A percentile compares a stretch with the other conserved stretches of the same genome.
phyloP scores from a whole-genome alignment of 2,329 filamentous ascomycete species.

The Phaeoacremonium minimum region DNA sequence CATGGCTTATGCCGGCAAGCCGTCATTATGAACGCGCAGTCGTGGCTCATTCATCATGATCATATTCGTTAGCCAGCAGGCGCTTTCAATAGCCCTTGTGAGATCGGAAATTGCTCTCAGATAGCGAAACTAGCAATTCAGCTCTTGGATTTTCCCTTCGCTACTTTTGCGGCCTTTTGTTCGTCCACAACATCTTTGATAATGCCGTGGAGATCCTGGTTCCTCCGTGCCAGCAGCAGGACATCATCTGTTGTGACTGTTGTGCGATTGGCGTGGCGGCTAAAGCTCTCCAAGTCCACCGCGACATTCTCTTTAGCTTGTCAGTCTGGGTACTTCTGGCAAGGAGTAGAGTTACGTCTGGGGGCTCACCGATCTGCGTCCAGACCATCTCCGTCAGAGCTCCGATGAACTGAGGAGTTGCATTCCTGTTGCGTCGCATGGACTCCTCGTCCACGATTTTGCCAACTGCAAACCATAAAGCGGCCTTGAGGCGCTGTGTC shows the following conservation, averaged over 20 bases:
- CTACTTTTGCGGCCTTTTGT: slow-evolving; percentile 39
- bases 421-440: slow-evolving; percentile 69
- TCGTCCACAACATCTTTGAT: slow-evolving; percentile 66
- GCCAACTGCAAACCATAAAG: slow-evolving; percentile 79
- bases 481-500: slow-evolving; percentile 73
- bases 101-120: too few species aligned
- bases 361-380: slow-evolving; percentile 71
- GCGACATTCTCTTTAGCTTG: slow-evolving; percentile 46
- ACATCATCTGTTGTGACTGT: slow-evolving; percentile 85
- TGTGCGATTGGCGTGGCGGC: slow-evolving; percentile 73
- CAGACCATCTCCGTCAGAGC: slow-evolving; percentile 83
- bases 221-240: slow-evolving; percentile 78
- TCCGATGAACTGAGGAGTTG: slow-evolving; percentile 87
- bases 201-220: slow-evolving; percentile 76
- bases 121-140: too few species aligned
- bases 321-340: neutral
- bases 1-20: too few species aligned
- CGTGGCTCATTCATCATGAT: too few species aligned
- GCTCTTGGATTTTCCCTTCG: slow-evolving; percentile 24
- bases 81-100: too few species aligned
- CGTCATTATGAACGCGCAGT: too few species aligned
- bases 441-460: slow-evolving; percentile 87
- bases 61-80: too few species aligned
- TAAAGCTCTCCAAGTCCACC: slow-evolving; percentile 51
- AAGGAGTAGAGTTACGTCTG: neutral